Evolutionary conservation across 495 filamentous ascomycete genomes (phyloP).

Genomic region (Pseudoneurospora amorphoporcata): DNA sequence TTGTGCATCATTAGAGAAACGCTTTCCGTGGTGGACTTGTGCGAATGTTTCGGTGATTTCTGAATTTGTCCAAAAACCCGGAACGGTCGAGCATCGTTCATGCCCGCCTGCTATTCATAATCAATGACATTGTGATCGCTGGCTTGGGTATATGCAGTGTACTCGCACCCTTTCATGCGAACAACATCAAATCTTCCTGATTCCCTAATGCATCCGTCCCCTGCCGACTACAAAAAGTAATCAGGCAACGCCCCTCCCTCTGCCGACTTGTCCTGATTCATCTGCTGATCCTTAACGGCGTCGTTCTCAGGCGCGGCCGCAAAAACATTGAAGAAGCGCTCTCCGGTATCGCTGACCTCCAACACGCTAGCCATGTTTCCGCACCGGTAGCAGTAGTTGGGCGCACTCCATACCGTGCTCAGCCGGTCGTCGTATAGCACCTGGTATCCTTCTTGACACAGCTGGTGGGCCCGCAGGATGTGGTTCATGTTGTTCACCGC

Average conservation of each 20-base stretch:
- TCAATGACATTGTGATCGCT: background rate
- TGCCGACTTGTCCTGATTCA: slow-evolving; percentile 26
- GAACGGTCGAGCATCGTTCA: background rate
- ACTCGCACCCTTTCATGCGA: background rate
- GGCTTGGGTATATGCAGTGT: background rate
- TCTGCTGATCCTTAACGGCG: slow-evolving; percentile 49
- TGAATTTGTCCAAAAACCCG: background rate
- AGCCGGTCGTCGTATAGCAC: slow-evolving; percentile 88
- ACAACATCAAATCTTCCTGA: background rate
- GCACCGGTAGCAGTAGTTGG: slow-evolving; percentile 94
- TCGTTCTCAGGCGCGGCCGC: slow-evolving; percentile 95
- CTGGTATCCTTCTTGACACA: slow-evolving; percentile 96
- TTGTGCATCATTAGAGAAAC: background rate
- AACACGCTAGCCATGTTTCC: slow-evolving; percentile 95
- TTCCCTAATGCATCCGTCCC: background rate
- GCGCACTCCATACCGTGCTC: slow-evolving; percentile 94
- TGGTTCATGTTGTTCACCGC: slow-evolving; percentile 95
- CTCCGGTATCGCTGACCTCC: slow-evolving; percentile 85
- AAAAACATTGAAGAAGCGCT: slow-evolving; percentile 94
- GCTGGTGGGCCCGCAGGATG: slow-evolving; percentile 90
- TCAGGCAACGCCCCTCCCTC: slow-evolving; percentile 43
- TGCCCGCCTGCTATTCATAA: background rate
- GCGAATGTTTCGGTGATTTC: background rate
- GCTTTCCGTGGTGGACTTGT: background rate
- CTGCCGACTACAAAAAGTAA: slow-evolving; percentile 37